Evolutionary conservation across 2,329 filamentous ascomycete species (phyloP).

Genomic region (Trichophaea hybrida): DNA sequence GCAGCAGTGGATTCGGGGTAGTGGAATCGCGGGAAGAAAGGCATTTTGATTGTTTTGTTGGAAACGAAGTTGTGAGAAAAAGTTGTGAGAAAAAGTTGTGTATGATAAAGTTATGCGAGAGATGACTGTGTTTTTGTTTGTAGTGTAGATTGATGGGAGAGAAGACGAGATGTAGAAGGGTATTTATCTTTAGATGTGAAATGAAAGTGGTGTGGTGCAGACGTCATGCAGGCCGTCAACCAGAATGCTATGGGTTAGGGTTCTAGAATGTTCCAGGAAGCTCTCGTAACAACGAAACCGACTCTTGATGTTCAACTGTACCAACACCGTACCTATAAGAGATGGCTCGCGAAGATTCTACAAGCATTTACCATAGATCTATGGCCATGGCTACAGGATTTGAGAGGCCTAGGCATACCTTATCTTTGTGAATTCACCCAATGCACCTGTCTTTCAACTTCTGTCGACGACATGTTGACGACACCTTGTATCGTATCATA

Average conservation of each 20-base stretch:
- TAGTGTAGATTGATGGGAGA: background rate
- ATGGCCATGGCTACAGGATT: no score
- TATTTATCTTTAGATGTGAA: background rate
- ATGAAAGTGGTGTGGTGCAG: background rate
- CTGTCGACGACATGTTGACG: no score
- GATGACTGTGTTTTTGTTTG: background rate
- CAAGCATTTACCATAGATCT: no score
- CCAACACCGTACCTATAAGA: no score
- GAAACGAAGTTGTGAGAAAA: background rate
- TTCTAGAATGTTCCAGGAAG: background rate
- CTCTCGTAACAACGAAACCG: no score
- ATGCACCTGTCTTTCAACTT: no score
- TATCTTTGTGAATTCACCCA: no score
- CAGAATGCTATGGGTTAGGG: background rate
- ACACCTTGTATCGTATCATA: no score
- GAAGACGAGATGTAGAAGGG: background rate
- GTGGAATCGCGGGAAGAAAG: slow-evolving; percentile 9
- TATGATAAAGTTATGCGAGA: background rate
- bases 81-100: background rate
- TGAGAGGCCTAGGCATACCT: no score
- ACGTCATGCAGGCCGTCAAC: background rate
- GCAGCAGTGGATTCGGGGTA: background rate
- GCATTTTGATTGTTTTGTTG: slow-evolving; percentile 2
- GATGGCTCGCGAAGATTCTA: no score
- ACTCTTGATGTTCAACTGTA: no score